A percentile compares a stretch with the other conserved stretches of the same genome.
Evolutionary conservation across 2,329 filamentous ascomycete genomes (phyloP).

Genomic region (Phyllosticta citribraziliensis): DNA sequence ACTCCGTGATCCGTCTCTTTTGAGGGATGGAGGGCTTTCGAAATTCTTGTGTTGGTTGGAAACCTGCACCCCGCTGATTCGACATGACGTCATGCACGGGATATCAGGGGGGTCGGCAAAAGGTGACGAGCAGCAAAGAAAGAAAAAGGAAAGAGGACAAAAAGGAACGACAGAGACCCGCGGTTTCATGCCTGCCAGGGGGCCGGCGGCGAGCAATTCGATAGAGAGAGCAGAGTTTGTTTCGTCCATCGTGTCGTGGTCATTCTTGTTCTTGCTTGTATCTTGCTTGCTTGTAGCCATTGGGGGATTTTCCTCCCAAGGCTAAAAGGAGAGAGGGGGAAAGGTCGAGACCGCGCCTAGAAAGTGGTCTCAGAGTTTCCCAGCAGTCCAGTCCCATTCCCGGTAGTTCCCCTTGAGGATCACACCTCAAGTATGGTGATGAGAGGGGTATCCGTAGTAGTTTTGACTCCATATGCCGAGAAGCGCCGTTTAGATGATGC

Average conservation of each 20-base stretch:
- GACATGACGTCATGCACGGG: too few species aligned
- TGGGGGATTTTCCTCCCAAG: too few species aligned
- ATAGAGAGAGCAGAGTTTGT: not conserved
- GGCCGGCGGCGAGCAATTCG: not conserved
- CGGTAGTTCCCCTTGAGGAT: not conserved
- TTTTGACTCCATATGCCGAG: not conserved
- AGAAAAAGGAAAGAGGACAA: not conserved
- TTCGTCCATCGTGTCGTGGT: not conserved
- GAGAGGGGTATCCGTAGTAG: not conserved
- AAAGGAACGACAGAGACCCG: not conserved
- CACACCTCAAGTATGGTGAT: not conserved
- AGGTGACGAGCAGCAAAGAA: not conserved
- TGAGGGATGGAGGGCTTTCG: not conserved
- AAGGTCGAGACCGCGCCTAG: not conserved
- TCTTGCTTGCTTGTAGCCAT: too few species aligned
- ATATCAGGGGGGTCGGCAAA: not conserved
- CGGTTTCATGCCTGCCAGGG: not conserved
- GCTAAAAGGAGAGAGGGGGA: not conserved
- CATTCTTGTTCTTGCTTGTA: not conserved
- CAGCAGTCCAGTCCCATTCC: not conserved
- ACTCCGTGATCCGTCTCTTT: not conserved
- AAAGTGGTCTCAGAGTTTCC: not conserved
- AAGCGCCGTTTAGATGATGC: slow-evolving; percentile 10
- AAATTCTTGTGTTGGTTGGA: not conserved
- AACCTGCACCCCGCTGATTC: not conserved